Evolutionary conservation across 371 early-diverging fungal species (phyloP).

Genomic region (Rhizopus delemar): DNA sequence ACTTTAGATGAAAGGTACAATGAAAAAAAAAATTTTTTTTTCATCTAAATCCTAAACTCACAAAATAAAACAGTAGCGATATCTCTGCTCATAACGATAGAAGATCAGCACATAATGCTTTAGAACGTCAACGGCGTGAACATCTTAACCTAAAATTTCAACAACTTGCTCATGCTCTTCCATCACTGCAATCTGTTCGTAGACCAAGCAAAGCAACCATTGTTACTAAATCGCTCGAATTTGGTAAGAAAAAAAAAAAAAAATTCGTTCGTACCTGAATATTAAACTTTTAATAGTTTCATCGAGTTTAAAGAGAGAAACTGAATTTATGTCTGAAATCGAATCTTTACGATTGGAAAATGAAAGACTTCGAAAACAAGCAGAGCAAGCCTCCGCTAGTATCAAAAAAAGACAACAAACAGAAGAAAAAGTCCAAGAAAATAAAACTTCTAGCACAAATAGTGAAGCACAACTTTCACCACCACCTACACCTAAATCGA

Average conservation of each 20-base stretch:
- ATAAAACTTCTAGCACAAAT: no score
- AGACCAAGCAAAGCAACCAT: slow-evolving; percentile 79
- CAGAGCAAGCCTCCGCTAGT: slow-evolving; percentile 8
- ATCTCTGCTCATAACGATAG: slow-evolving; percentile 45
- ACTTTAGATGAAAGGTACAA: slow-evolving; percentile 33
- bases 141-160: slow-evolving; percentile 74
- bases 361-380: slow-evolving; percentile 27
- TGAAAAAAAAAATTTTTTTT: background rate
- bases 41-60: background rate
- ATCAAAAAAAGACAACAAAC: background rate
- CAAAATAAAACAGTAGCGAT: slow-evolving; percentile 19
- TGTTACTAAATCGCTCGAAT: slow-evolving; percentile 72
- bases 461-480: slow-evolving; percentile 22
- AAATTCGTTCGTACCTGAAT: background rate
- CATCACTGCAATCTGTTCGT: slow-evolving; percentile 68
- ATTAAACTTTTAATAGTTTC: slow-evolving; percentile 19
- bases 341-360: slow-evolving; percentile 29
- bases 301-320: slow-evolving; percentile 25
- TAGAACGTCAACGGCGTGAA: slow-evolving; percentile 80
- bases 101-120: slow-evolving; percentile 77
- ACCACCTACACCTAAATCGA: slow-evolving; percentile 23
- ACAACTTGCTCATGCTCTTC: slow-evolving; percentile 74
- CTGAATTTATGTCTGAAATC: slow-evolving; percentile 24
- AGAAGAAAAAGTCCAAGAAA: slow-evolving; percentile 13
- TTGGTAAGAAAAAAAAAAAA: slow-evolving; percentile 28